phyloP scores from a whole-genome alignment of 2,329 filamentous ascomycete species.

The Alternaria arbusti region DNA sequence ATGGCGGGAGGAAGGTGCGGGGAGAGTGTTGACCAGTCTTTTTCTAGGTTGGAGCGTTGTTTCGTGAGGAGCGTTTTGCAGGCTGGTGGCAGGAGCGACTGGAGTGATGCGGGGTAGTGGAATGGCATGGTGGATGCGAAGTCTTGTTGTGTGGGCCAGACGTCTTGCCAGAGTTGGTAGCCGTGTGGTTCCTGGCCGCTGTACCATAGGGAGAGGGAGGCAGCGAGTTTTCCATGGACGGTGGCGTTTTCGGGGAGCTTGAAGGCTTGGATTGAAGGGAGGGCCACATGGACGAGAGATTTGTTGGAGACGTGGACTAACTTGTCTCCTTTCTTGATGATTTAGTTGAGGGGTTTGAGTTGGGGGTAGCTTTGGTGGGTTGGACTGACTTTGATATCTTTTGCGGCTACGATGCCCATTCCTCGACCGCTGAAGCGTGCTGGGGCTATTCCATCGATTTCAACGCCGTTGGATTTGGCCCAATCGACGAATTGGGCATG shows the following conservation, averaged over 20 bases:
- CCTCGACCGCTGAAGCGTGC: conserved; percentile 73
- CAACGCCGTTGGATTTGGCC: conserved; percentile 69
- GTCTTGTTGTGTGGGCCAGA: conserved; percentile 69
- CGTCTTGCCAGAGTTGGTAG: conserved; percentile 65
- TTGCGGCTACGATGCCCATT: conserved; percentile 76
- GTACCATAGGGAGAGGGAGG: conserved; percentile 63
- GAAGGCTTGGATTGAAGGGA: conserved; percentile 56
- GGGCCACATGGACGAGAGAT: conserved; percentile 69
- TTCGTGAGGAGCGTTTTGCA: conserved; percentile 55
- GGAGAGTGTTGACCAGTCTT: conserved; percentile 57
- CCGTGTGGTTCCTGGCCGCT: conserved; percentile 50
- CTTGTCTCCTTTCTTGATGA: conserved; percentile 61
- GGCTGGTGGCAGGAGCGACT: conserved; percentile 48
- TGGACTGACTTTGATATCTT: conserved; percentile 65
- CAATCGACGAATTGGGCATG: conserved; percentile 69
- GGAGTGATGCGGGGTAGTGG: conserved; percentile 57
- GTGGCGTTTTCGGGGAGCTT: conserved; percentile 62
- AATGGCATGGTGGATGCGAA: conserved; percentile 65
- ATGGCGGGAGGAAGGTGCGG: conserved; percentile 52
- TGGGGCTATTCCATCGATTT: conserved; percentile 71
- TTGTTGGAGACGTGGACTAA: conserved; percentile 70
- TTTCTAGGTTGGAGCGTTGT: conserved; percentile 61
- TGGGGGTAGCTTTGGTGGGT: not conserved
- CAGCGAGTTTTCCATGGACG: conserved; percentile 76
- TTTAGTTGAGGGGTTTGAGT: conserved; percentile 19